These are phyloP conservation scores for Colletotrichum sp. DNA, from an alignment of 2,329 filamentous ascomycete species.

Conservation along the genomic window DNA sequence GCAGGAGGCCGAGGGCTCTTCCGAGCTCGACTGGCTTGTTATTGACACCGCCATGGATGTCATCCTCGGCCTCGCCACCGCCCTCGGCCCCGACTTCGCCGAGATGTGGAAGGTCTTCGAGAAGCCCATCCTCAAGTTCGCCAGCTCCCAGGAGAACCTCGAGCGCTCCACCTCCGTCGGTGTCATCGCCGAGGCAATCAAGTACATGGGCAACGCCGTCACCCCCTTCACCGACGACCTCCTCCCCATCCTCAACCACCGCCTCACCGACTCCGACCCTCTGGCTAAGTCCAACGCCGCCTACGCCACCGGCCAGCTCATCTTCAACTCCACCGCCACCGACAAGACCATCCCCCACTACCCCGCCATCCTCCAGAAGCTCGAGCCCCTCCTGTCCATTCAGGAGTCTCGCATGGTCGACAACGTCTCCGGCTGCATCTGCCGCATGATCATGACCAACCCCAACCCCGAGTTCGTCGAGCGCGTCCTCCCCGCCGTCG, in stretches of 20 bases:
- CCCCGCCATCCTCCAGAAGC: constrained; percentile 78
- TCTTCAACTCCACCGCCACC: constrained; percentile 79
- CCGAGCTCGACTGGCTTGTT: constrained; percentile 97
- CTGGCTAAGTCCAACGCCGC: constrained; percentile 96
- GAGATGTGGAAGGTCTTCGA: constrained; percentile 97
- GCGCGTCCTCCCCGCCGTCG: constrained; percentile 81
- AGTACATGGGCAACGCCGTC: constrained; percentile 81
- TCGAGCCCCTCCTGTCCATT: constrained; percentile 83
- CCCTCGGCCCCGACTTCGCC: constrained; percentile 79
- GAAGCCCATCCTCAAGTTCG: constrained; percentile 87
- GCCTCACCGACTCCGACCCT: constrained; percentile 85
- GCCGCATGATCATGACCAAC: constrained; percentile 89
- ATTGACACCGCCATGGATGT: constrained; percentile 95
- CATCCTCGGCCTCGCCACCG: constrained; percentile 81
- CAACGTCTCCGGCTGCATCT: constrained; percentile 91
- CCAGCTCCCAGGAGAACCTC: constrained; percentile 82
- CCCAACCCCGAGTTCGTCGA: constrained; percentile 81
- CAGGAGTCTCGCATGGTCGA: constrained; percentile 84
- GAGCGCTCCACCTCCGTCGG: constrained; percentile 92
- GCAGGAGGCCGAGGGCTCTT: constrained; percentile 76
- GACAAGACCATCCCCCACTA: constrained; percentile 75
- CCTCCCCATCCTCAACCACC: constrained; percentile 82
- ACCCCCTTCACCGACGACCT: constrained; percentile 81
- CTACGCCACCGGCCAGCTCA: constrained; percentile 86
- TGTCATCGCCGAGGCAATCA: constrained; percentile 88